Conservation (phyloP, 1,284 basidiomycete genomes). For the Boletus subluridellus region DNA sequence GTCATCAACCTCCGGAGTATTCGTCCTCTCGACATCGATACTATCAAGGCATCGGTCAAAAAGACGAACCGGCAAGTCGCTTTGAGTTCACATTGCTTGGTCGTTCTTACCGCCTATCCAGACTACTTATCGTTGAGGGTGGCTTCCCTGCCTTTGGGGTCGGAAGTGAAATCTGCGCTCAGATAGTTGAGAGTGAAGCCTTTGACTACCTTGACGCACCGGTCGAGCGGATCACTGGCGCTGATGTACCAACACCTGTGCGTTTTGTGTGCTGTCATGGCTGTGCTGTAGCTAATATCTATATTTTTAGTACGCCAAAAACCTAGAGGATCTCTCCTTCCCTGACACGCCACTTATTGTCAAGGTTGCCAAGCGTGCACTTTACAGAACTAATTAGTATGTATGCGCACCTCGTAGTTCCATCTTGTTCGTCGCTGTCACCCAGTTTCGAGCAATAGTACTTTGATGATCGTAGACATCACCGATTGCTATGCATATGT, state of each 20-base stretch:
- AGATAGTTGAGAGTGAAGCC: constrained; percentile 92
- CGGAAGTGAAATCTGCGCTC: constrained; percentile 96
- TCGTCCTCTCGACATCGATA: constrained; percentile 95
- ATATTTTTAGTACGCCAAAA: constrained; percentile 72
- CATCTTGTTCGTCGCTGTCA: constrained; percentile 10
- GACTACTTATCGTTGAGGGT: constrained; percentile 92
- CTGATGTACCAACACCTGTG: constrained; percentile 94
- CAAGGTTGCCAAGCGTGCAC: constrained; percentile 89
- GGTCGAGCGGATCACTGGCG: constrained; percentile 96
- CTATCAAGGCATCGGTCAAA: constrained; percentile 93
- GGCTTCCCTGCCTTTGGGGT: constrained; percentile 99
- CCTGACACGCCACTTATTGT: constrained; percentile 83
- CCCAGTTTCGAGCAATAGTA: constrained; percentile 17
- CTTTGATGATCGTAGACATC: constrained; percentile 22
- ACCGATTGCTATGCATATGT: constrained; percentile 8
- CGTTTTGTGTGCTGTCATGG: constrained; percentile 42
- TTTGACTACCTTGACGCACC: constrained; percentile 98
- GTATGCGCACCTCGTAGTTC: constrained; percentile 10
- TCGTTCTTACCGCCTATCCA: constrained; percentile 30
- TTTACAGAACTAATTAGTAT: constrained; percentile 77
- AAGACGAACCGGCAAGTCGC: constrained; percentile 85
- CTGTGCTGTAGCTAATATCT: constrained; percentile 1
- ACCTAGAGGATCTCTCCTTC: constrained; percentile 88
- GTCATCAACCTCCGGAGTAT: constrained; percentile 97
- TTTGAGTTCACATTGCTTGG: neutral